Evolutionary conservation across 2,329 filamentous ascomycete genomes (phyloP).

Genomic region (Neospermospora avenae): DNA sequence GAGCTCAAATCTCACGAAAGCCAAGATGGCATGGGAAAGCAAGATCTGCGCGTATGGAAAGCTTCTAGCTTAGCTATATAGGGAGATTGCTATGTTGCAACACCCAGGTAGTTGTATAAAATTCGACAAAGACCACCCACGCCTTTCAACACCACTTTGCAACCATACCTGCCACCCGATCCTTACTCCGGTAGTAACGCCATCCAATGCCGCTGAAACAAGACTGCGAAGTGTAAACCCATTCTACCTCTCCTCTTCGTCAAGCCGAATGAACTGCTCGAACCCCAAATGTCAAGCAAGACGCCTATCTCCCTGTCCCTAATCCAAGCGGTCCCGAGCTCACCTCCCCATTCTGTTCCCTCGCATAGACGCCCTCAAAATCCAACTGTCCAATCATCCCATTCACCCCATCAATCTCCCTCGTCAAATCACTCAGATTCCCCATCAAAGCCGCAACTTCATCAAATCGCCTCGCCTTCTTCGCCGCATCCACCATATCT

Average conservation of each 20-base stretch:
- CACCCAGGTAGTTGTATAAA: background rate
- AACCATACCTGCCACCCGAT: background rate
- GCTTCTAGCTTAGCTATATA: too few species aligned
- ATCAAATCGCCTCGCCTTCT: slow-evolving; percentile 64
- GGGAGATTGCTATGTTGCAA: background rate
- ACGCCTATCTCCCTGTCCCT: slow-evolving; percentile 8
- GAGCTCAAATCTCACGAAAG: too few species aligned
- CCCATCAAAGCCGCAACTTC: slow-evolving; percentile 61
- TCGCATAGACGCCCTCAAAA: slow-evolving; percentile 34
- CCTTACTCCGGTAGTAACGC: background rate
- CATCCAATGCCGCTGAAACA: slow-evolving; percentile 1
- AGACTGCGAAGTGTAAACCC: background rate
- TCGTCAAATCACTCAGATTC: slow-evolving; percentile 63
- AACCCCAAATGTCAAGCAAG: background rate
- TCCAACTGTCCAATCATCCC: slow-evolving; percentile 56
- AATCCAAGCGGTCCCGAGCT: slow-evolving; percentile 1
- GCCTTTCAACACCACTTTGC: background rate
- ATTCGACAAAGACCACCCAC: background rate
- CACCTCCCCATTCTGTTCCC: slow-evolving; percentile 14
- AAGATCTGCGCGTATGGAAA: too few species aligned
- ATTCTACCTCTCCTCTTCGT: background rate
- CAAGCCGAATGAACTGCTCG: background rate
- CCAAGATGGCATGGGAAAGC: too few species aligned
- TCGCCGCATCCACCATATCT: slow-evolving; percentile 68
- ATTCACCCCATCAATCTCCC: slow-evolving; percentile 62